Base-by-base conservation (phyloP, 2,329 filamentous ascomycete genomes). In the Sclerotinia sclerotiorum region DNA sequence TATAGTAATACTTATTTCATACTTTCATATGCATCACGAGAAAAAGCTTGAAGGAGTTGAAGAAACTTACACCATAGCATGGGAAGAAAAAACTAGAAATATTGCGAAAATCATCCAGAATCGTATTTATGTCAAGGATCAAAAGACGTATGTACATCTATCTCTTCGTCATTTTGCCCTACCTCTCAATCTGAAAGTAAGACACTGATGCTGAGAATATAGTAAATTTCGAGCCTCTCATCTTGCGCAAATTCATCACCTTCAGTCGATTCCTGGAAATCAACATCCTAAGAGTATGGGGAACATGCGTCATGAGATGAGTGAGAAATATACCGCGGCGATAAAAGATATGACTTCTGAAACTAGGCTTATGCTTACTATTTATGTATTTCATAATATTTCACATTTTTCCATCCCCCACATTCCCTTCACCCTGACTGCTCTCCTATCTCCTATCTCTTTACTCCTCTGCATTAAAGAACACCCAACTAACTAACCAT, bases 261-360 rank as follows among this genome's bases (percentile, higher is more conserved):
- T 62, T 1, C 58, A 51, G 29, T 6, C 21, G 11, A 35, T 49
- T 1, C 21, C 58, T 0, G 46, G 51, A 6, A 49, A 62, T 35
- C 58, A 51, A 35, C n/a, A 35, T 39, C 44, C 46, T 0, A 46
- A 24, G 15, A 51, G 46, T 2, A 35, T 62, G 4, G 1, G 13
- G 4, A 35, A 21, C 8, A 62, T 62, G 58, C 58, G 58, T 39
- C 29, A 24, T 21, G 21, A 62, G 2, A 39, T 62, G 46, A 17
- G 46, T 8, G 58, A 51, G 15, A 62, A 51, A 62, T 62, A 39
- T 24, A 39, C 8, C 10, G 58, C 29, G 7, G 58, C 58, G 2
- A 62, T 62, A 21, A 51, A 19, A 11, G 58, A 62, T 19, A 62
- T 62, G 58, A 62, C 58, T 19, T 49, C 58, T 24, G n/a, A 52